Evolutionary conservation across 805 yeast species (phyloP).

Genomic region (Yamadazyma olivae): DNA sequence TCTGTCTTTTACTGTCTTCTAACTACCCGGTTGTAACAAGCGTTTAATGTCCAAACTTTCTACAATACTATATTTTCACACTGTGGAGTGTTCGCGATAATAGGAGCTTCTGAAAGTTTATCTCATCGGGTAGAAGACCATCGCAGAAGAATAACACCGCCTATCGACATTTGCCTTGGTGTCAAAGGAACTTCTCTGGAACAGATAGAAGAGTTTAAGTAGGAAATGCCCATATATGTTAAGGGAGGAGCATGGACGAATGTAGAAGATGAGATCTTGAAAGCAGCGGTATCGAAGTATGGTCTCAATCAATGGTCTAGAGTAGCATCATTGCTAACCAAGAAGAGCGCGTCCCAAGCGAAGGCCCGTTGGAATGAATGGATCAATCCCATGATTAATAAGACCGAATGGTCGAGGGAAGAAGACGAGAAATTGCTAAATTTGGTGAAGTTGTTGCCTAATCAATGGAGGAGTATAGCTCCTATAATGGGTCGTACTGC

Average conservation of each 20-base stretch:
- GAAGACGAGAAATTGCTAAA: constrained; percentile 74
- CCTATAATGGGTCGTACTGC: constrained; percentile 80
- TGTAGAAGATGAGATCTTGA: constrained; percentile 77
- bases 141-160: too few species aligned
- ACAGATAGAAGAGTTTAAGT: too few species aligned
- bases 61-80: background rate
- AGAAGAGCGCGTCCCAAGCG: constrained; percentile 88
- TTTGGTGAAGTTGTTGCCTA: constrained; percentile 71
- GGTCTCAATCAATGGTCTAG: constrained; percentile 95
- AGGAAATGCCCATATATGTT: too few species aligned
- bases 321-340: constrained; percentile 78
- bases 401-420: constrained; percentile 63
- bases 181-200: too few species aligned
- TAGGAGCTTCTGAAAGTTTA: too few species aligned
- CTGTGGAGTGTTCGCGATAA: too few species aligned
- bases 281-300: constrained; percentile 89
- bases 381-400: constrained; percentile 69
- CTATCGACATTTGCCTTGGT: too few species aligned
- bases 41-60: background rate
- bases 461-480: constrained; percentile 94
- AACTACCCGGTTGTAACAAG: too few species aligned
- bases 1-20: too few species aligned
- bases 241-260: constrained; percentile 93
- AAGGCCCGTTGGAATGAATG: constrained; percentile 91
- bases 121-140: too few species aligned